Percentiles rank a stretch among this genome's conserved stretches.
Conservation (phyloP, 208 protist species). For the Crithidia bombi region DNA sequence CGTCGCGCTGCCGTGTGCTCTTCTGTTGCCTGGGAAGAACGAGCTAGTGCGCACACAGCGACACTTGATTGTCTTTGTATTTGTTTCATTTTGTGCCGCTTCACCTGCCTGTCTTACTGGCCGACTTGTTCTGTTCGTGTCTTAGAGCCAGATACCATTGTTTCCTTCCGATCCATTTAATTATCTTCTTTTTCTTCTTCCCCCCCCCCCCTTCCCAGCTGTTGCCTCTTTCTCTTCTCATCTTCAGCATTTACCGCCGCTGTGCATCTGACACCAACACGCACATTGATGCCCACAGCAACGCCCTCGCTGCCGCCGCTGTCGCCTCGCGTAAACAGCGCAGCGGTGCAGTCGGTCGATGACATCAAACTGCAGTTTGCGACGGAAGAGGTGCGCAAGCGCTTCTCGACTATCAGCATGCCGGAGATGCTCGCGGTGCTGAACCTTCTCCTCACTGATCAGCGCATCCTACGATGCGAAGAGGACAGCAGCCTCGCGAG, state of each 20-base stretch:
- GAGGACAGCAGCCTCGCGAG: background rate
- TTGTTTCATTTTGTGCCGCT: too few species aligned
- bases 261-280: too few species aligned
- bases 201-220: too few species aligned
- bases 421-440: slow-evolving; percentile 25
- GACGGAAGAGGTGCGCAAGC: slow-evolving; percentile 24
- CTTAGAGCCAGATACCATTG: too few species aligned
- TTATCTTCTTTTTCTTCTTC: too few species aligned
- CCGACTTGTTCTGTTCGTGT: too few species aligned
- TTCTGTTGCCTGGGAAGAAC: too few species aligned
- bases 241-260: background rate
- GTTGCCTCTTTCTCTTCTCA: background rate
- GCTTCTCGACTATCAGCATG: slow-evolving; percentile 22
- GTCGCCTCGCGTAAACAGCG: slow-evolving; percentile 5
- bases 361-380: slow-evolving; percentile 28
- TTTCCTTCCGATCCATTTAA: too few species aligned
- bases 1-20: too few species aligned
- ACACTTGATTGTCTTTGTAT: too few species aligned
- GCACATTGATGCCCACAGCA: slow-evolving; percentile 2
- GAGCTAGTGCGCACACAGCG: too few species aligned
- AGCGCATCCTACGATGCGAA: slow-evolving; percentile 4
- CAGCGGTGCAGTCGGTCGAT: background rate
- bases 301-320: slow-evolving; percentile 8
- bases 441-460: slow-evolving; percentile 17
- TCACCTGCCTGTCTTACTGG: too few species aligned